A percentile compares a stretch with the other conserved stretches of the same genome.
Evolutionary conservation across 192 early-diverging fungal species (phyloP).

Genomic region (Coemansia sp.): DNA sequence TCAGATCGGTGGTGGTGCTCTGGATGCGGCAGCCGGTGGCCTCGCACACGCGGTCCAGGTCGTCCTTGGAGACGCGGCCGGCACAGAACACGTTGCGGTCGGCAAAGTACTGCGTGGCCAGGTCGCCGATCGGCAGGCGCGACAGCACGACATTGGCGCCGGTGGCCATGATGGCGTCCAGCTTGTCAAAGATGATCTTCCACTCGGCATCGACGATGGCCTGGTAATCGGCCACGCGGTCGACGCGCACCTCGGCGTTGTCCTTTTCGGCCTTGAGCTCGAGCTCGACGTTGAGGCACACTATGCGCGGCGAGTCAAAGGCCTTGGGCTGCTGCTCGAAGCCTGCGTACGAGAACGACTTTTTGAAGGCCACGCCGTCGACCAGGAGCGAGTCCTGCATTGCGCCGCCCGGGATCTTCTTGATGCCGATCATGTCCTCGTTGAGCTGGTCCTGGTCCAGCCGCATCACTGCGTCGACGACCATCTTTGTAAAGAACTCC

Average conservation of each 20-base stretch:
- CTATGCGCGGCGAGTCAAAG: slow-evolving; percentile 85
- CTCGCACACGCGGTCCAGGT: slow-evolving; percentile 89
- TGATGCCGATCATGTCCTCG: slow-evolving; percentile 97
- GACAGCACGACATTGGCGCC: slow-evolving; percentile 98
- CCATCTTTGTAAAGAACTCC: slow-evolving; percentile 98
- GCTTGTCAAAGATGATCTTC: slow-evolving; percentile 98
- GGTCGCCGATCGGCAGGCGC: slow-evolving; percentile 95
- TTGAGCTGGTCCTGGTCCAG: slow-evolving; percentile 95
- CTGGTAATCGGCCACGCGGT: slow-evolving; percentile 97
- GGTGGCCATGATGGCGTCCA: slow-evolving; percentile 90
- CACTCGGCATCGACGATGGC: slow-evolving; percentile 99
- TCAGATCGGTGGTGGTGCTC: slow-evolving; percentile 85
- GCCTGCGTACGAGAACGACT: slow-evolving; percentile 98
- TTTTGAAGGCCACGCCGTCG: slow-evolving; percentile 98
- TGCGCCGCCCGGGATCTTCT: slow-evolving; percentile 95
- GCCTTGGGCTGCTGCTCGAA: slow-evolving; percentile 99
- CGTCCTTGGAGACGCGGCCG: slow-evolving; percentile 90
- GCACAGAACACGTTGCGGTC: slow-evolving; percentile 99
- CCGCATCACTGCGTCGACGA: slow-evolving; percentile 92
- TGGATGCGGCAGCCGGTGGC: slow-evolving; percentile 93
- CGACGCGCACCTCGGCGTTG: slow-evolving; percentile 97
- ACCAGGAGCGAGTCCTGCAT: slow-evolving; percentile 98
- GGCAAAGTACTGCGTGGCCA: slow-evolving; percentile 99
- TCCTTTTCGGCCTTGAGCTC: slow-evolving; percentile 99
- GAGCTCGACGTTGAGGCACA: slow-evolving; percentile 94